Evolutionary conservation across 2,329 filamentous ascomycete species (phyloP), one percentile per base, ranked within the genome.

Genomic region (Dactylonectria macrodidyma): DNA sequence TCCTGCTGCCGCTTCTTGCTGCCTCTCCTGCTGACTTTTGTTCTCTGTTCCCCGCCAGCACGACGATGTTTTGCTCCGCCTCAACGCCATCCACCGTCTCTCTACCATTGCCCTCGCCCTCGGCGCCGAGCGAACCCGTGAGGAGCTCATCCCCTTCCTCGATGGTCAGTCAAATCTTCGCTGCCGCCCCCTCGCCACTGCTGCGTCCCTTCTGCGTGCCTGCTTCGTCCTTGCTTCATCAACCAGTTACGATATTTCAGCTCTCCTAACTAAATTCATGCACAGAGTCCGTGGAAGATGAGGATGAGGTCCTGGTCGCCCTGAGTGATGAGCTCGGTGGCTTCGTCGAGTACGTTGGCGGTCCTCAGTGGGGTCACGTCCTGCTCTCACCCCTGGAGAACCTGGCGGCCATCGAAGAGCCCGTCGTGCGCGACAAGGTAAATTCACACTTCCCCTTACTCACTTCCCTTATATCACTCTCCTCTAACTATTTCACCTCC

Each of bases 91-190:
- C 82, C 95, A 97, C 86, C 93, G 96, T 79, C 92, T 99, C 72
- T 98, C 96, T 66, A 99, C 96, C 72, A 99, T 99, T 85, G 96
- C 97, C 79, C 91, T 99, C 75, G 96, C 96, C 77, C 87, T 99
- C 74, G 96, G 96, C 79, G 91, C 96, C 71, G 96, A 99, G 87
- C 93, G 96, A 84, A 99, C 96, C 80, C 92, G 96, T 82, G 95
- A 99, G 79, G 96, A 99, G 87, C 90, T 99, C 80, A 97, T 99
- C 85, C 97, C 97, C 77, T 99, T 99, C 83, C 90, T 99, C 80
- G 97, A 99, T 84, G 96, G 96, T 98, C 86, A 86, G 93, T 87
- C 72, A 60, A 65, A 57, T 44, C 59, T 52, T 66, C 69, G 65
- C 71, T 72, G 55, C 63, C 65, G 62, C 63, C 62, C 65, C 69